Base-by-base conservation (phyloP, 176 grass and related monocot species). In the Eleusine coracana region DNA sequence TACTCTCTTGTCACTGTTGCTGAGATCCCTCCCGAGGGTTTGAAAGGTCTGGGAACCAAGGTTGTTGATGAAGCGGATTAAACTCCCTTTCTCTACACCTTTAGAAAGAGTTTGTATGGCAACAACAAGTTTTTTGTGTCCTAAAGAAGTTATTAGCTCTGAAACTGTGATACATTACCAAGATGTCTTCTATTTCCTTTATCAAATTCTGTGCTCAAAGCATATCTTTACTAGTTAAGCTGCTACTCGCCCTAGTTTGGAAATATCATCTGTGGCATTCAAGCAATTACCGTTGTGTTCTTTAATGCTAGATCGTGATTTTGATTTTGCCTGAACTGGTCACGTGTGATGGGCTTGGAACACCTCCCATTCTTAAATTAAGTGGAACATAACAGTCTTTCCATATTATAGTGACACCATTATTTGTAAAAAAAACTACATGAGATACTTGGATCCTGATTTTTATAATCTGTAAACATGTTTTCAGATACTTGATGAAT, bases 41-140 rank as follows among this genome's bases (percentile, higher is more conserved):
- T 96, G 60, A 96, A 96, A 77, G 94, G 94, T 10, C 89, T 96
- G 86, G 94, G 88, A 68, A 96, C 94, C 48, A 86, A 88, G 76
- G 83, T 91, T 20, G 75, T 96, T 18, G 91, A 96, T 31, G 94
- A 97, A 51, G 39, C 91, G 0, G 94, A 97, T 87, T 93, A 83
- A 86, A 69, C 75, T 74, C 29, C 18, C 39, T 23, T 78, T 21
- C 0, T 17, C 40, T 1, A 39, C 28, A 73, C 54, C 27, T 23
- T 66, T 72, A 85, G 77, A 69, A 58, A 23, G 39, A 68, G 0
- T 61, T 78, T 69, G 78, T 66, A 76, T 75, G 48, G 75, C 77
- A 85, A 59, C 59, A 44, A 5, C 66, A 78, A 67, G 38, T 16
- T 66, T 77, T 89, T 77, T 67, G 58, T 82, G 49, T 42, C 49